These are phyloP conservation scores for Exophiala viscosa DNA, from an alignment of 2,329 filamentous ascomycete species.

Conservation along the genomic window DNA sequence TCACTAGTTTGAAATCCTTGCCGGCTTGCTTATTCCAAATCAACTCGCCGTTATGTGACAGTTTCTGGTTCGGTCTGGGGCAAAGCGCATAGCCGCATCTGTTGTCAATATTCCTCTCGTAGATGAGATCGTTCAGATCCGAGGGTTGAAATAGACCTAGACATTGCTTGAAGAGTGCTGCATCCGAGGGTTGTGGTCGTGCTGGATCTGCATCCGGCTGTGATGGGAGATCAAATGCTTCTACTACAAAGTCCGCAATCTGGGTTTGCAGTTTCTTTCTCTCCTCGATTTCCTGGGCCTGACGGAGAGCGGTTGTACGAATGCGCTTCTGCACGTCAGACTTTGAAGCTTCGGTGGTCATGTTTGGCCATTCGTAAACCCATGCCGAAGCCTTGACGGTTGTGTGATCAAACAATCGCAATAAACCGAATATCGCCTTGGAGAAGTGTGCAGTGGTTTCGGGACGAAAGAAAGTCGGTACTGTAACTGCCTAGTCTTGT, in stretches of 20 bases:
- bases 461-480: no score
- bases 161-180: constrained; percentile 60
- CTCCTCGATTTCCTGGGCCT: constrained; percentile 77
- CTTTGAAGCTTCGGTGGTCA: constrained; percentile 11
- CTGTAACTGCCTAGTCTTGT: no score
- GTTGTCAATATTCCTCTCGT: constrained; percentile 80
- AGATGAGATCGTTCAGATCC: constrained; percentile 84
- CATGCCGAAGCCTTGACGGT: not conserved
- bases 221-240: constrained; percentile 63
- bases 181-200: constrained; percentile 58
- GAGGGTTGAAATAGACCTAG: constrained; percentile 74
- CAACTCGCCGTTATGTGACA: constrained; percentile 50
- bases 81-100: constrained; percentile 85
- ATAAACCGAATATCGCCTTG: no score
- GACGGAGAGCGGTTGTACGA: constrained; percentile 67
- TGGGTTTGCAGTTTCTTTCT: constrained; percentile 72
- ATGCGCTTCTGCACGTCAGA: constrained; percentile 33
- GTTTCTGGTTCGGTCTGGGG: constrained; percentile 57
- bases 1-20: constrained; percentile 61
- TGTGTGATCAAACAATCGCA: not conserved
- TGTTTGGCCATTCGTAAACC: constrained; percentile 7
- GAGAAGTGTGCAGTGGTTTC: no score
- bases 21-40: constrained; percentile 56
- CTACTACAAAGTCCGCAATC: constrained; percentile 69
- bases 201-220: constrained; percentile 49